Base-by-base conservation (phyloP, 257 asterid species). In the Przewalskia tangutica region DNA sequence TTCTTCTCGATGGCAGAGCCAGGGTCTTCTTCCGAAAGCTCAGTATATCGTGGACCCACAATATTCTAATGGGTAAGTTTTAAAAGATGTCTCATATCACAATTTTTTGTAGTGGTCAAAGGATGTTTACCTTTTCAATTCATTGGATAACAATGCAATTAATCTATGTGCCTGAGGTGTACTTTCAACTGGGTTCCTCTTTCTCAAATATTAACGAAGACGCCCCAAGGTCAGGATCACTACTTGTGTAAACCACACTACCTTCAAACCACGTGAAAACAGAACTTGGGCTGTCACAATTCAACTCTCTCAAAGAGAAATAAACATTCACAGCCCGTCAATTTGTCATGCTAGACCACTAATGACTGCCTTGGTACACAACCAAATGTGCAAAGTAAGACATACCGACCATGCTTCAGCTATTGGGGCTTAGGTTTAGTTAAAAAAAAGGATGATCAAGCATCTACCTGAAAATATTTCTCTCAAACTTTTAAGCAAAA, bases 31-130 rank as follows among this genome's bases (percentile, higher is more conserved):
- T 82, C 98, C 99, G 11, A 91, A 89, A 89, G 99, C 98, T 77
- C 94, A 89, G 81, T 87, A 87, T 87, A 88, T 94, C 56, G 55
- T 87, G 77, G 95, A 92, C 83, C 97, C 97, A 73, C 91, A 89
- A 82, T 90, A 88, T 78, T 90, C 98, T 83, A 89, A 86, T 34
- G 97, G 99, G 99, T 92, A 86, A 82, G 94, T 67, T 81, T 53
- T 79, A 4, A 14, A 36, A 17, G n/a, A 54, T n/a, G 42, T 20
- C 46, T 44, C 53, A 17, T 50, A 5, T 13, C 23, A 75, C 60
- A 73, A 42, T 48, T 27, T 75, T 50, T 50, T 75, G 46, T 20
- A 46, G 59, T 46, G 58, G 18, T 71, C 78, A 44, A 46, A 46
- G 58, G 5, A 16, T 46, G 58, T 5, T 44, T 70, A 44, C 38